Evolutionary conservation across 164 flowering plant genomes (phyloP).

Genomic region (Kingdonia uniflora): DNA sequence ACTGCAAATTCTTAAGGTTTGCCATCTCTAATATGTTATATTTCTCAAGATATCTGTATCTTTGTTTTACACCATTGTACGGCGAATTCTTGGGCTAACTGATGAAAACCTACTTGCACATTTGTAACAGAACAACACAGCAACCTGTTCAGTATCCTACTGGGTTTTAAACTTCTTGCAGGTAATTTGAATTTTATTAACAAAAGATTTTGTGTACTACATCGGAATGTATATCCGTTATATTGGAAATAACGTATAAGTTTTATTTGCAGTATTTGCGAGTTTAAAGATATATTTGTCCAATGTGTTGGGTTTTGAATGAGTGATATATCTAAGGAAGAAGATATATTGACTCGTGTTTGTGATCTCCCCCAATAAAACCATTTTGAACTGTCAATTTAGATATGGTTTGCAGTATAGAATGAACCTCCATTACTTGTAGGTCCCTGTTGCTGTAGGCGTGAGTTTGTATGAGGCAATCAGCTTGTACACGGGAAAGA

Average conservation of each 20-base stretch:
- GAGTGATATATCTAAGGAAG: too few species aligned
- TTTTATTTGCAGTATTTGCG: too few species aligned
- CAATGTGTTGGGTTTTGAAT: too few species aligned
- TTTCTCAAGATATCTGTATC: not conserved
- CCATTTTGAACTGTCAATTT: too few species aligned
- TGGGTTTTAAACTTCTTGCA: slow-evolving; percentile 85
- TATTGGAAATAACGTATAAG: too few species aligned
- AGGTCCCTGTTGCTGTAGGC: slow-evolving; percentile 80
- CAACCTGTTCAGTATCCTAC: slow-evolving; percentile 59
- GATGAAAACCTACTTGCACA: slow-evolving; percentile 7
- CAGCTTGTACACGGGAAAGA: slow-evolving; percentile 54
- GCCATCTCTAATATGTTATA: not conserved
- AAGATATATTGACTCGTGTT: too few species aligned
- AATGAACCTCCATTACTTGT: slow-evolving; percentile 9
- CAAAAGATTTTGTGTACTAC: too few species aligned
- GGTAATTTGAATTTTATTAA: slow-evolving; percentile 29
- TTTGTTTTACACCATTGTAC: not conserved
- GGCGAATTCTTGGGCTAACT: slow-evolving; percentile 4
- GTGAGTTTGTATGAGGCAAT: slow-evolving; percentile 64
- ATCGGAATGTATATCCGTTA: too few species aligned
- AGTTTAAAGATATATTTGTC: too few species aligned
- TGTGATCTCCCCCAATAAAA: too few species aligned
- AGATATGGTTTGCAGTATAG: too few species aligned
- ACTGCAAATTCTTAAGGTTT: slow-evolving; percentile 75
- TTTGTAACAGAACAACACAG: slow-evolving; percentile 45